Evolutionary conservation across 2,329 filamentous ascomycete species (phyloP), one percentile per base, ranked within the genome.

Genomic region (Epichloe glyceriae): DNA sequence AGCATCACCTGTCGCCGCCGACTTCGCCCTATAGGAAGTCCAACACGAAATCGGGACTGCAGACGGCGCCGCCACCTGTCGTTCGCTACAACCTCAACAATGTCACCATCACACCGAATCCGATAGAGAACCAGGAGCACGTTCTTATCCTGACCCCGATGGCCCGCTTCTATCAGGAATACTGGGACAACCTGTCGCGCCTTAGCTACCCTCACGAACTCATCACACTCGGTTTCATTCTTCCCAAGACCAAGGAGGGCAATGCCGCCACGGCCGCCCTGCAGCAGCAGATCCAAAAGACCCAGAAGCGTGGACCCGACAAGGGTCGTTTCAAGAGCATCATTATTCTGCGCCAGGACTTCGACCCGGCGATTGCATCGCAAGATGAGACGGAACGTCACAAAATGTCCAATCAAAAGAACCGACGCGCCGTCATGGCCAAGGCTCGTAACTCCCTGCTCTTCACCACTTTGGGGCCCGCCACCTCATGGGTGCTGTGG

Each of bases 401-500:
- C 71, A 94, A 95, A 68, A 81, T 96, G 71, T 74, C 82, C 54
- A 89, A 94, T 62, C 93, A 98, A 65, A 95, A 94, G 69, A 75
- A 74, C 6, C 82, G 93, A 12, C 80, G 93, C 37, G 85, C 88
- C 41, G 85, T 88, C 54, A 97, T 98, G 93, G 84, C 88, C 61
- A 86, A 88, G 62, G 91, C 93, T 38, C 83, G 93, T 56, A 98
- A 98, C 66, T 94, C 87, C 50, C 77, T 98, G 8, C 78, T 98
- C 30, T 98, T 97, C 71, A 96, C 93, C 8, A 97, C 91, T 0
- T 73, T 98, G 10, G 90, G 91, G 2, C 90, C 90, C 0, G 78
- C 82, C 12, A 96, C 89, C 0, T 93, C 88, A 0, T 98, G 93
- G 93, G 90, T 98, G 35, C 75, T 98, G 22, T 98, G 93, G 93